phyloP scores from a whole-genome alignment of 108 stramenopile genomes.

The Nitzschia palea region DNA sequence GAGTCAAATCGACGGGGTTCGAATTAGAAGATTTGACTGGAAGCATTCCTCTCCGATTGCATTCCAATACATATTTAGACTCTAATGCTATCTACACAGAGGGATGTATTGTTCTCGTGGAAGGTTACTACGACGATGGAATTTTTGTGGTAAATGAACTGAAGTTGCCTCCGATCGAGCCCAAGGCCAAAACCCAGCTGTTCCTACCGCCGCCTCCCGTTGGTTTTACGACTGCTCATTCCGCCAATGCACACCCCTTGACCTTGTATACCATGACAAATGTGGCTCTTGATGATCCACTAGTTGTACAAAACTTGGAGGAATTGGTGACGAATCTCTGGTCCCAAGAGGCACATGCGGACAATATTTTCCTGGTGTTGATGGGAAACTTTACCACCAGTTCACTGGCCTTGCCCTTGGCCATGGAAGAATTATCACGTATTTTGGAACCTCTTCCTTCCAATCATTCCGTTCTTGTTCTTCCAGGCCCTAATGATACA shows the following conservation, averaged over 20 bases:
- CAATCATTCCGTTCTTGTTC: constrained; percentile 69
- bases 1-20: constrained; percentile 35
- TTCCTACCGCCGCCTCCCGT: constrained; percentile 11
- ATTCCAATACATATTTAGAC: constrained; percentile 50
- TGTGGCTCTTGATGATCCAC: constrained; percentile 87
- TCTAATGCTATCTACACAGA: constrained; percentile 68
- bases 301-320: constrained; percentile 76
- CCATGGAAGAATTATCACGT: constrained; percentile 49
- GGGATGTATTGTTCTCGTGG: constrained; percentile 84
- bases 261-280: constrained; percentile 37
- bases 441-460: constrained; percentile 55
- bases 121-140: constrained; percentile 86
- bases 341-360: not conserved
- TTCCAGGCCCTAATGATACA: constrained; percentile 93
- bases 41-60: constrained; percentile 62
- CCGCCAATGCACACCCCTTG: not conserved
- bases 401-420: not conserved
- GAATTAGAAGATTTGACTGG: constrained; percentile 83
- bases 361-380: constrained; percentile 79
- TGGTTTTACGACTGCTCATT: not conserved
- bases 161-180: constrained; percentile 61
- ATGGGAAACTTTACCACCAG: constrained; percentile 92
- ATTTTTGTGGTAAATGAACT: constrained; percentile 65
- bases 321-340: constrained; percentile 54
- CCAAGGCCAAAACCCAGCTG: not conserved